These are phyloP conservation scores for Vitellaria paradoxa DNA, from an alignment of 179 eudicot species.

Conservation along the genomic window DNA sequence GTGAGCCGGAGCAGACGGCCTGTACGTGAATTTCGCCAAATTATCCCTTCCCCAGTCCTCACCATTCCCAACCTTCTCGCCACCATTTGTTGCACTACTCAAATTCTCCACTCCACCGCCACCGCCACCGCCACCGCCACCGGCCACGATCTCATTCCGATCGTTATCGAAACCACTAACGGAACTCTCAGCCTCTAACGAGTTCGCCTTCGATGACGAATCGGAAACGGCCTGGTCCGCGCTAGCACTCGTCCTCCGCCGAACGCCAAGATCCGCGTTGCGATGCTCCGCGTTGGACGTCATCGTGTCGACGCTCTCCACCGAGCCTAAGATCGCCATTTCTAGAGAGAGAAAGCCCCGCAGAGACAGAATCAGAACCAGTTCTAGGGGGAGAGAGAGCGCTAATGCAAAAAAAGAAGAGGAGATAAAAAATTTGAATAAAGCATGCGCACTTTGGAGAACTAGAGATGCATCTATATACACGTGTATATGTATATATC, in stretches of 20 bases:
- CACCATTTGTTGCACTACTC: conserved; percentile 12
- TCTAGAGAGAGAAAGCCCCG: neutral
- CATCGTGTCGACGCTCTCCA: conserved; percentile 34
- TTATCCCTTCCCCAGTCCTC: conserved; percentile 7
- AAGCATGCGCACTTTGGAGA: neutral
- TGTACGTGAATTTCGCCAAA: conserved; percentile 40
- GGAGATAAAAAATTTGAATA: neutral
- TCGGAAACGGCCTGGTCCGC: conserved; percentile 14
- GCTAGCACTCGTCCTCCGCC: conserved; percentile 27
- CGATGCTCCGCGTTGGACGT: conserved; percentile 20
- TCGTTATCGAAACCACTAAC: conserved; percentile 19
- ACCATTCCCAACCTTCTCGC: conserved; percentile 25
- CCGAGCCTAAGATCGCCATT: conserved; percentile 49
- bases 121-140: conserved; percentile 9
- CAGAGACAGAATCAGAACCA: too few species aligned
- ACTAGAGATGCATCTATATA: neutral
- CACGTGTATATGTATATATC: too few species aligned
- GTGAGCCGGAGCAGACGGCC: conserved; percentile 87
- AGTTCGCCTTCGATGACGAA: conserved; percentile 21
- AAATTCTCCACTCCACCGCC: conserved; percentile 23
- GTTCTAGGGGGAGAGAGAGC: too few species aligned
- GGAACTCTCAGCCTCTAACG: conserved; percentile 25
- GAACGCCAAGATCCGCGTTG: conserved; percentile 14
- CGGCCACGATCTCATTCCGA: conserved; percentile 21
- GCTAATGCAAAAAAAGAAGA: neutral